phyloP scores from a whole-genome alignment of 2,329 filamentous ascomycete species.

The Endoconidiophora laricicola region DNA sequence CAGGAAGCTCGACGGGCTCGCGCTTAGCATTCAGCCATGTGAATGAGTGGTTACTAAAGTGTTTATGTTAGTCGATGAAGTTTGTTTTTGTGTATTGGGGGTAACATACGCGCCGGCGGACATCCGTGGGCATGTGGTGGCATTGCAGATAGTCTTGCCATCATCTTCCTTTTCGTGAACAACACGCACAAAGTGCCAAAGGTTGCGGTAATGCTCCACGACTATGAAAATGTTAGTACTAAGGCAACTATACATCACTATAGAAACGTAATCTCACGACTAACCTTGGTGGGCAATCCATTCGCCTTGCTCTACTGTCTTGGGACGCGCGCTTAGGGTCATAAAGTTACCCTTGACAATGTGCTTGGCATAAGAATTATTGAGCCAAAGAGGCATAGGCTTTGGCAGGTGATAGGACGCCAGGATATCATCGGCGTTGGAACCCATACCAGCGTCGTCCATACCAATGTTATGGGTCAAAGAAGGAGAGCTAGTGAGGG shows the following conservation, averaged over 20 bases:
- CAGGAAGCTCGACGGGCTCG: constrained; percentile 80
- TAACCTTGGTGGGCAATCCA: constrained; percentile 92
- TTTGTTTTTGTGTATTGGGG: background rate
- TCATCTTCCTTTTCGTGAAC: constrained; percentile 74
- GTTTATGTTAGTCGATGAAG: background rate
- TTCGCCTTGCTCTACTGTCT: constrained; percentile 84
- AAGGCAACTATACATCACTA: no score
- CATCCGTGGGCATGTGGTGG: constrained; percentile 74
- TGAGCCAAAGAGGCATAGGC: constrained; percentile 56
- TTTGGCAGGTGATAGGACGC: constrained; percentile 47
- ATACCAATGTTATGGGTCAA: constrained; percentile 51
- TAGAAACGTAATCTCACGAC: constrained; percentile 13
- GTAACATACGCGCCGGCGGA: constrained; percentile 76
- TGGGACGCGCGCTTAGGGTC: constrained; percentile 81
- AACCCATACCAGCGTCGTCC: constrained; percentile 38
- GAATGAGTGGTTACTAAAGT: constrained; percentile 66
- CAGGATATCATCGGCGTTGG: constrained; percentile 37
- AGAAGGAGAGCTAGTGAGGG: constrained; percentile 45
- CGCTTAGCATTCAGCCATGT: constrained; percentile 86
- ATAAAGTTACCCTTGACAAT: constrained; percentile 97
- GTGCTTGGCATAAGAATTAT: constrained; percentile 58
- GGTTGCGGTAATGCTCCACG: constrained; percentile 78
- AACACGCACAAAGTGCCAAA: constrained; percentile 78
- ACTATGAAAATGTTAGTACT: constrained; percentile 32
- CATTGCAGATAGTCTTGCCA: constrained; percentile 66